A percentile compares a stretch with the other conserved stretches of the same genome.
Evolutionary conservation across 495 filamentous ascomycete genomes (phyloP).

Genomic region (Aspergillus coremiiformis): DNA sequence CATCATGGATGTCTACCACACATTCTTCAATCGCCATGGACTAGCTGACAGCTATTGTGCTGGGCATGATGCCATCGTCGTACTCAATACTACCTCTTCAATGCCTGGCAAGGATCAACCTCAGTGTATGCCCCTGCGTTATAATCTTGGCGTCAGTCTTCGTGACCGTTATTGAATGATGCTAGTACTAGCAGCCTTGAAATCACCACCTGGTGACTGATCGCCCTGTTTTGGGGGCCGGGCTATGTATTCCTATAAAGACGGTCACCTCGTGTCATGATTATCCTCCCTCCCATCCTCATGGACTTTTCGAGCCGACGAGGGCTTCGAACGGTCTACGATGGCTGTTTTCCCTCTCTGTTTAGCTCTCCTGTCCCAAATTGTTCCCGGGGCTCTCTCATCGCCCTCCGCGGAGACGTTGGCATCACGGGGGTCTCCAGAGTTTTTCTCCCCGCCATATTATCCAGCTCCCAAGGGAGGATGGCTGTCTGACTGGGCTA

Average conservation of each 20-base stretch:
- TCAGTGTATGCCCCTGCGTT: too few species aligned
- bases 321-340: too few species aligned
- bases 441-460: slow-evolving; percentile 48
- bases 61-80: neutral
- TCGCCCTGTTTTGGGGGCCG: neutral
- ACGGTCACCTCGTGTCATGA: neutral
- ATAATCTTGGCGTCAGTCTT: neutral
- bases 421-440: slow-evolving; percentile 1
- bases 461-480: slow-evolving; percentile 87
- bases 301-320: too few species aligned
- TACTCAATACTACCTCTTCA: neutral
- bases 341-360: neutral
- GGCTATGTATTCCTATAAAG: neutral
- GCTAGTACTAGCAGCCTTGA: neutral
- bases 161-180: neutral
- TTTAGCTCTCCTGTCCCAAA: neutral
- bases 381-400: neutral
- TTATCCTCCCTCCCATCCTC: too few species aligned
- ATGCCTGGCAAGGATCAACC: neutral
- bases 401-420: neutral
- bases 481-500: slow-evolving; percentile 59
- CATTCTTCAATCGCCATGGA: neutral
- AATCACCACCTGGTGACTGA: neutral
- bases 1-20: too few species aligned
- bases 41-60: neutral